Evolutionary conservation across 2,329 filamentous ascomycete genomes (phyloP), one percentile per base, ranked within the genome.

Genomic region (Sphaerulina populicola): DNA sequence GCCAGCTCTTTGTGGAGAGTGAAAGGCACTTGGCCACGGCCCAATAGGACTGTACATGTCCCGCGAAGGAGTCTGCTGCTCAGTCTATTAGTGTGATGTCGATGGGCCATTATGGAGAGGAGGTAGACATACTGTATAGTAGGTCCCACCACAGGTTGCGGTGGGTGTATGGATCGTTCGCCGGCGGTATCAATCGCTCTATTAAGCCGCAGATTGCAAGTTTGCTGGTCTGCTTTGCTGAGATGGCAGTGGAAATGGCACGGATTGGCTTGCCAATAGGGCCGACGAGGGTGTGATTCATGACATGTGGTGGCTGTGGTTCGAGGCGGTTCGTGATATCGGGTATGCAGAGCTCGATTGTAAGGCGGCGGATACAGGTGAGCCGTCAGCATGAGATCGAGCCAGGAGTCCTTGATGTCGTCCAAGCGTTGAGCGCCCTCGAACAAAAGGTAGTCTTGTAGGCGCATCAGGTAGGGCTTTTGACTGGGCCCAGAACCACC

Each of bases 1-100:
- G 45, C 46, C 23, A 48, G 46, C 29, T 48, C 46, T 41, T 48
- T 48, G 6, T 48, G 46, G 7, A 48, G n/a, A n/a, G 46, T 48
- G 37, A 48, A 48, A 6, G 46, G 38, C 2, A 48, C 46, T 10
- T 48, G 46, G 12, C 46, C 46, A n/a, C 46, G 46, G 5, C 46
- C 46, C 7, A 48, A 23, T 14, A 42, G 15, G 12, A 48, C 29
- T 6, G 46, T 48, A 18, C 46, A 48, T 29, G 15, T 33, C 14
- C 46, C 46, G 15, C 18, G 46, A 6, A 48, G 29, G 1, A 48
- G 38, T 27, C 23, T 41, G 37, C 37, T 48, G 46, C 1, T 14
- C 8, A 14, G 37, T 27, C 6, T 7, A 7, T 48, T 15, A 48
- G 37, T 12, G 23, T 6, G 33, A 27, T 9, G n/a, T n/a, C 23